A percentile compares a stretch with the other conserved stretches of the same genome.
Conservation (phyloP, 2,329 filamentous ascomycete genomes). For the Clonostachys rosea region DNA sequence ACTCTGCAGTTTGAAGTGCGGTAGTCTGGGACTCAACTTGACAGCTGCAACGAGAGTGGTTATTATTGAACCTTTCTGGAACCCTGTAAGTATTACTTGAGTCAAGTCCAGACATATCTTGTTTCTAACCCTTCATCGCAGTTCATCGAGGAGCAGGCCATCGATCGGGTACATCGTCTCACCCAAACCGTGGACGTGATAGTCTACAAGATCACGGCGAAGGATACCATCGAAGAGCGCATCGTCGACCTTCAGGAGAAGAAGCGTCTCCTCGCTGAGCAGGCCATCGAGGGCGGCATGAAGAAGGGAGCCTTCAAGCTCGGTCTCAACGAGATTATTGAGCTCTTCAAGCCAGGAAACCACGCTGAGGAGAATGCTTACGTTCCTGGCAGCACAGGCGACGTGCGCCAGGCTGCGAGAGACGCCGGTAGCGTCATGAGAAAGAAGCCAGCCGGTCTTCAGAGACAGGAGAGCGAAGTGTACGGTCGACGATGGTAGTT, state of each 20-base stretch:
- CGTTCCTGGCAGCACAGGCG: slow-evolving; percentile 5
- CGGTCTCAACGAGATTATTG: slow-evolving; percentile 88
- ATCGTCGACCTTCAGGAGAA: slow-evolving; percentile 94
- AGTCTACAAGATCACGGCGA: slow-evolving; percentile 90
- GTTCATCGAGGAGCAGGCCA: slow-evolving; percentile 98
- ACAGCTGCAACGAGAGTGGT: slow-evolving; percentile 91
- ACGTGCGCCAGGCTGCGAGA: slow-evolving; percentile 8
- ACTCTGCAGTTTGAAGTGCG: slow-evolving; percentile 91
- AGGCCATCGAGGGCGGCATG: slow-evolving; percentile 79
- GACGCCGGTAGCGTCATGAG: slow-evolving; percentile 15
- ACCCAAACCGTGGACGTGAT: slow-evolving; percentile 94
- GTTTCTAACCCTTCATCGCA: slow-evolving; percentile 20
- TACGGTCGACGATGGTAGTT: slow-evolving; percentile 35
- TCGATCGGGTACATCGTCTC: slow-evolving; percentile 96
- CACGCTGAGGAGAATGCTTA: slow-evolving; percentile 7
- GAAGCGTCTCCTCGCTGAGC: slow-evolving; percentile 86
- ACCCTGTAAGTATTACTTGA: slow-evolving; percentile 59
- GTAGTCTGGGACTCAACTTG: slow-evolving; percentile 86
- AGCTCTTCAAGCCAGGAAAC: slow-evolving; percentile 72
- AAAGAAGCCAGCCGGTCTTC: slow-evolving; percentile 12
- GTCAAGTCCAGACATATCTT: neutral
- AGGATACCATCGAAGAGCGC: slow-evolving; percentile 82
- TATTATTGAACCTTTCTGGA: slow-evolving; percentile 98
- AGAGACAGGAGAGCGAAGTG: slow-evolving; percentile 27
- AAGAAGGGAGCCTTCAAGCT: slow-evolving; percentile 75